phyloP scores from a whole-genome alignment of 108 stramenopile genomes.

The Stephanodiscus minutulus region DNA sequence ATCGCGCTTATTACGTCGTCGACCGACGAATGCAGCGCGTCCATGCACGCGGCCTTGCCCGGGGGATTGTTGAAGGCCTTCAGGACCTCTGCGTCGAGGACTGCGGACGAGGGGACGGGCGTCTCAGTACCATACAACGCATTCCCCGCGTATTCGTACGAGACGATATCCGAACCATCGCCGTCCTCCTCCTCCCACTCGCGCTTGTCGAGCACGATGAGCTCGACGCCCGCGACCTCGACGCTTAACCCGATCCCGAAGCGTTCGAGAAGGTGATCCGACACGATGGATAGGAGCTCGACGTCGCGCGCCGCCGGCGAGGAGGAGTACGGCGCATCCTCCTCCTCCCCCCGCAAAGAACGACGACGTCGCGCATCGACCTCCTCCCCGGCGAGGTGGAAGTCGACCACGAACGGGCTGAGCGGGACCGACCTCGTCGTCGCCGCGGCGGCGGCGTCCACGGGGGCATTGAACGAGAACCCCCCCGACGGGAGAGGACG shows the following conservation, averaged over 20 bases:
- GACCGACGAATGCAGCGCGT: conserved; percentile 6
- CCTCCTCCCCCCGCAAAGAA: not conserved
- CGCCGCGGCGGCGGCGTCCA: too few relatives aligned
- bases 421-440: not conserved
- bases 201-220: not conserved
- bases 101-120: not conserved
- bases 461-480: not conserved
- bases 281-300: conserved; percentile 9
- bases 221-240: not conserved
- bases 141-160: not conserved
- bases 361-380: not conserved
- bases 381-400: not conserved
- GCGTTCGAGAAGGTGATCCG: not conserved
- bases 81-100: not conserved
- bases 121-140: conserved; percentile 5
- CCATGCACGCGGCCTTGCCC: conserved; percentile 3
- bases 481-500: not conserved
- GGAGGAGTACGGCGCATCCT: not conserved
- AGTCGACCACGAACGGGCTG: not conserved
- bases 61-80: not conserved
- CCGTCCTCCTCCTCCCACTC: not conserved
- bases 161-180: too few relatives aligned
- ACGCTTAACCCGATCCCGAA: not conserved
- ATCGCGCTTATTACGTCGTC: not conserved
- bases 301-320: not conserved